These are phyloP conservation scores for Rosa persica DNA, from an alignment of 306 rosid genomes.

Conservation along the genomic window DNA sequence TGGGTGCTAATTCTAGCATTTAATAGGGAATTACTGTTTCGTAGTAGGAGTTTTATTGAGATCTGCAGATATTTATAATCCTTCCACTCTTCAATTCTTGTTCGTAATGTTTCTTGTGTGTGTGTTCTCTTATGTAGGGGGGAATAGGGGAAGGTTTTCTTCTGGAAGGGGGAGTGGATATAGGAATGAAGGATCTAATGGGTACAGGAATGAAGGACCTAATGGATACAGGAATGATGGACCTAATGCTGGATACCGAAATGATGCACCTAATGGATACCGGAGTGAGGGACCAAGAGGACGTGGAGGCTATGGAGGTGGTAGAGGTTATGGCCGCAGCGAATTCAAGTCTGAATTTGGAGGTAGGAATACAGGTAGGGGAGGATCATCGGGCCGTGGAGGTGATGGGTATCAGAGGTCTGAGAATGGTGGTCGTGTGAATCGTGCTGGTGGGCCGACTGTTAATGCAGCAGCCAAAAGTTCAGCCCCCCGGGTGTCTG, in stretches of 20 bases:
- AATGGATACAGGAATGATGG: conserved; percentile 5
- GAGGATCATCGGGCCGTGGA: conserved; percentile 53
- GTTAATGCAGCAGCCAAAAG: conserved; percentile 41
- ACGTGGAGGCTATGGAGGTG: conserved; percentile 67
- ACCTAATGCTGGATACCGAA: conserved; percentile 26
- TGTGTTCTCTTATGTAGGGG: conserved; percentile 50
- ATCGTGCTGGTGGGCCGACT: conserved; percentile 49
- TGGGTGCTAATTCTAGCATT: not conserved
- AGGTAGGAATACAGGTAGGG: conserved; percentile 51
- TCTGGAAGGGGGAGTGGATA: conserved; percentile 57
- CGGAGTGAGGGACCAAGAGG: conserved; percentile 75
- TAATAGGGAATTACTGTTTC: not conserved
- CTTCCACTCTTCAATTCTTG: not conserved
- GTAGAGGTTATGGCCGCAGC: conserved; percentile 62
- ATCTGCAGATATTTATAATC: not conserved
- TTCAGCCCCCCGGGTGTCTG: conserved; percentile 49
- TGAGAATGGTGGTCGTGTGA: conserved; percentile 53
- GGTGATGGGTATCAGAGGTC: conserved; percentile 62
- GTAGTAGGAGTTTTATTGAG: not conserved
- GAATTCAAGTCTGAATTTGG: conserved; percentile 67
- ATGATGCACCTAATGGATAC: conserved; percentile 38
- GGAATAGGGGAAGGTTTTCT: conserved; percentile 55
- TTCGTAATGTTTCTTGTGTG: not conserved
- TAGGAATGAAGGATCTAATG: conserved; percentile 39
- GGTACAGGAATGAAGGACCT: conserved; percentile 54